Base-by-base conservation (phyloP, 345 rosid species). In the Citrus mangshanensis region DNA sequence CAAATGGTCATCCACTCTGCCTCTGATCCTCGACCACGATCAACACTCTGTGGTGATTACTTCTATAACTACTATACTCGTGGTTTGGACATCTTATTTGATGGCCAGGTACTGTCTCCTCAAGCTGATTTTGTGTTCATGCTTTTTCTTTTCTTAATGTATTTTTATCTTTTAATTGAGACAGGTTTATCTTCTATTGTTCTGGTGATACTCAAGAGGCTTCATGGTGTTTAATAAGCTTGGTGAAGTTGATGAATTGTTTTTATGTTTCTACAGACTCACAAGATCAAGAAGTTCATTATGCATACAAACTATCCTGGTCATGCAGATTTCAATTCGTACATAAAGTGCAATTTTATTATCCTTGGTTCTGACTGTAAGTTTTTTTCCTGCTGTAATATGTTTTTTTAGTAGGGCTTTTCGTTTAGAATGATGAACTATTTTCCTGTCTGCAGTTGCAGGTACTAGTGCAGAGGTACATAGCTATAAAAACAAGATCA, bases 1-100 rank as follows among this genome's bases (percentile, higher is more conserved):
- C 98, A 96, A 85, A 96, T 96, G 99, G 95, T 94, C 56, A 94
- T 96, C 81, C 99, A 96, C 80, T 96, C 98, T 46, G 93, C 98
- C 7, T 89, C 93, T 12, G 98, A 96, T 75, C 94, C 90, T 55
- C 92, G 89, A 12, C 99, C 98, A 18, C 84, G 92, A 69, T 89
- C 94, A 75, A 93, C 98, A 2, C 87, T 92, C 40, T 94, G 98
- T 85, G 98, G 92, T 34, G 99, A 96, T 86, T 96, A 96, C 85
- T 96, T 96, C 83, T 94, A 93, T 87, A 94, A 96, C 82, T 96
- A 94, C 75, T 94, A 89, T 79, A 87, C 99, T 75, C 99, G 99
- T 68, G 99, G 98, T 27, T 85, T 96, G 77, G 98, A 94, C 83
- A 94, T 96, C 81, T 87, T 96, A 77, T 94, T 96, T 86, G 99